Base-by-base conservation (phyloP, 768 basidiomycete species). In the Leccinum imitatum region DNA sequence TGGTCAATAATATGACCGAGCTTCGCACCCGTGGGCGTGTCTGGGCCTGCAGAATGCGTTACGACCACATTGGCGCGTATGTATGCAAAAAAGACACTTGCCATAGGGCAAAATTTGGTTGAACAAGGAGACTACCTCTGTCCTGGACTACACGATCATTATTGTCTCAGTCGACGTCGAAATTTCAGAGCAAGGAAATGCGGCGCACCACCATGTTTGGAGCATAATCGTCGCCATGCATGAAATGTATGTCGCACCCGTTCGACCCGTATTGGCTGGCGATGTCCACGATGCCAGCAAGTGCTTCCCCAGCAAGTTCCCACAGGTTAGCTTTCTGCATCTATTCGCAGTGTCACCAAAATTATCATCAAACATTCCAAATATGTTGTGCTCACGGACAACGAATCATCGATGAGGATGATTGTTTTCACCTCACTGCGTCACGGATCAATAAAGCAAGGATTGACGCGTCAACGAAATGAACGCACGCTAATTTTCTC, bases 161-260 rank as follows among this genome's bases (percentile, higher is more conserved):
- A 11, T 35, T 35, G 33, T 41, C 9, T 63, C 57, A 58, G 27
- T n/a, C 15, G 0, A 47, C 15, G 21, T 7, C 15, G 13, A 35
- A 35, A 35, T 13, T 4, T 2, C 21, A 23, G 48, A 58, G 4
- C 8, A 15, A 53, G 3, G 9, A 1, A 13, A 17, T 21, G 30
- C 8, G 14, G 13, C 11, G 41, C 31, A 66, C 72, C 65, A 56
- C 67, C 60, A 76, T 62, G 59, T 67, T 67, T 11, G 59, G 57
- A 5, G 68, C 76, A 57, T 70, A 76, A 57, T 63, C 68, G 37
- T 65, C 63, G 11, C 55, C 50, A 56, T 80, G 80, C 65, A 80
- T 72, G 64, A 80, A 80, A 60, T 78, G 72, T 11, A 81, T 67
- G 41, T 81, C 80, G 51, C 73, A 27, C 8, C 80, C 79, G 25